Base-by-base conservation (phyloP, 2,329 filamentous ascomycete genomes). In the Apiospora kogelbergensis region DNA sequence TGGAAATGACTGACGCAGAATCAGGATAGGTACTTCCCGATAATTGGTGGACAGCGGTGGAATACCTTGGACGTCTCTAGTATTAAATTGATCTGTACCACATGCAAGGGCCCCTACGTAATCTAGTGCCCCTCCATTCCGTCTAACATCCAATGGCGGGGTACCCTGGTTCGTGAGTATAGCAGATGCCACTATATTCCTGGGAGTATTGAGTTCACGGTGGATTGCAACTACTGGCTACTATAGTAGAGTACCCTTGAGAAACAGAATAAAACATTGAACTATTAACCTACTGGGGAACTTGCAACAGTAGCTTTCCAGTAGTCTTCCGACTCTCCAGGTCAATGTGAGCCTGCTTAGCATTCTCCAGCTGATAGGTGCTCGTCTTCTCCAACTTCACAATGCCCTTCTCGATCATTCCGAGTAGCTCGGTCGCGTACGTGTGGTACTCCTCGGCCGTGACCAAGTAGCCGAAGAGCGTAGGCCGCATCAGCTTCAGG, bases 261-360 rank as follows among this genome's bases (percentile, higher is more conserved):
- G 11, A 42, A 42, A 13, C 40, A 3, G 40, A 42, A 15, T 15
- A 15, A 15, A 2, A 3, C 40, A 11, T 42, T 15, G 40, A 4
- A 15, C 13, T 42, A 42, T 42, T 42, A 42, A 17, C 30, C 69
- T 73, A 79, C 53, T 78, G 77, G 17, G 74, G 72, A 10, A 77
- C 76, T 53, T 79, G 74, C 76, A 97, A 79, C 68, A 98, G 79
- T 71, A 97, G 80, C 84, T 97, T 97, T 22, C 95, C 95, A 13
- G 89, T 93, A 1, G 93, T 96, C 84, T 91, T 93, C 74, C 94
- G 86, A 53, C 92, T 88, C 81, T 97, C 92, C 60, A 98, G 85
- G 79, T 97, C 93, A 65, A 82, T 80, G 72, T 97, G 94, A 15
- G 93, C 94, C 74, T 87, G 84, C 44, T 85, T 88, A 42, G 91